Conservation (phyloP, 192 early-diverging fungal species). For the Glomus cerebriforme region DNA sequence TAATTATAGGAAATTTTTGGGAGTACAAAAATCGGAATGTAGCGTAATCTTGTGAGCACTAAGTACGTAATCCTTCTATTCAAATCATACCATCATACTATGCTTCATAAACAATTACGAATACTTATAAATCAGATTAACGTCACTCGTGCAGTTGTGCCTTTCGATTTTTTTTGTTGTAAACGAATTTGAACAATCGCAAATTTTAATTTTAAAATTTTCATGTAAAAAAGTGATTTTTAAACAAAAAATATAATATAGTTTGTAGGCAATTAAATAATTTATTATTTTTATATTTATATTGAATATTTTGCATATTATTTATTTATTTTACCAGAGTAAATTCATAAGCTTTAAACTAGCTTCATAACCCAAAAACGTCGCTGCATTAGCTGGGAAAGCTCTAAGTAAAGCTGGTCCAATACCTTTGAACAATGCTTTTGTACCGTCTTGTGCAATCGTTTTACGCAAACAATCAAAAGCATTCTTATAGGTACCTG, state of each 20-base stretch:
- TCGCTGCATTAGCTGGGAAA: slow-evolving; percentile 82
- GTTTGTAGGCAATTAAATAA: no score
- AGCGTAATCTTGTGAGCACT: not conserved
- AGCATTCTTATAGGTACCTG: slow-evolving; percentile 81
- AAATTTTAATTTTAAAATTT: no score
- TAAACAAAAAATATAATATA: no score
- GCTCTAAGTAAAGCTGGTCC: slow-evolving; percentile 87
- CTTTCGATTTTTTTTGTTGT: no score
- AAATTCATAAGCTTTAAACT: slow-evolving; percentile 53
- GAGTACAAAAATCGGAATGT: not conserved
- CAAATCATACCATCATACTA: no score
- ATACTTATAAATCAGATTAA: no score
- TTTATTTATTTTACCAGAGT: slow-evolving; percentile 38
- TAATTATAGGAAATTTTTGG: not conserved
- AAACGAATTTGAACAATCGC: no score
- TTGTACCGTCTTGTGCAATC: slow-evolving; percentile 68
- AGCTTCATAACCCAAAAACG: slow-evolving; percentile 69
- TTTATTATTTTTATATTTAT: no score
- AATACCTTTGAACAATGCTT: slow-evolving; percentile 83
- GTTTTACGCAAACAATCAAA: slow-evolving; percentile 62
- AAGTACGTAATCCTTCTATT: no score
- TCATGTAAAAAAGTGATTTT: no score
- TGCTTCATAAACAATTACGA: no score
- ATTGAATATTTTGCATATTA: not conserved
- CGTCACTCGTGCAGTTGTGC: no score